Conservation (phyloP, 2,329 filamentous ascomycete species). For the Zymoseptoria ardabiliae region DNA sequence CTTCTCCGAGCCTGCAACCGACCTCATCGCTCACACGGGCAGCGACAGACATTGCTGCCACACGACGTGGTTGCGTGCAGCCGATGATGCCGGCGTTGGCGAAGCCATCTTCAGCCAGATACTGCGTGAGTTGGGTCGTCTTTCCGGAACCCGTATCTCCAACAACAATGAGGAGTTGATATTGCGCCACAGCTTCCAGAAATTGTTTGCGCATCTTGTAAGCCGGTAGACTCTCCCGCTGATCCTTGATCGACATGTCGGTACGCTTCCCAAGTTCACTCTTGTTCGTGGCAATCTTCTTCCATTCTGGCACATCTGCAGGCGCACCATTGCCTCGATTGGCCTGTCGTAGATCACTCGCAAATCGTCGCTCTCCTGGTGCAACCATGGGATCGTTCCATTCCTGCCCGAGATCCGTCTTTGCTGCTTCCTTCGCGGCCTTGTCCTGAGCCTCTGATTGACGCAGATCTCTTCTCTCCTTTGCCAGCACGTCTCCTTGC, state of each 20-base stretch:
- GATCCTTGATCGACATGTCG: slow-evolving; percentile 87
- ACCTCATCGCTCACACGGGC: slow-evolving; percentile 96
- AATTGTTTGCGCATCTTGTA: slow-evolving; percentile 85
- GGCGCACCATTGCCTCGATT: slow-evolving; percentile 47
- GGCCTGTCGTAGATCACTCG: slow-evolving; percentile 69
- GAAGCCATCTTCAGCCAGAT: slow-evolving; percentile 92
- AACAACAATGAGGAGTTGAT: slow-evolving; percentile 91
- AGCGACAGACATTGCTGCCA: slow-evolving; percentile 94
- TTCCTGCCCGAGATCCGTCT: slow-evolving; percentile 78
- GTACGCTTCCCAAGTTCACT: slow-evolving; percentile 82
- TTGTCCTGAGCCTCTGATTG: slow-evolving; percentile 81
- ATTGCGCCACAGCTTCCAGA: slow-evolving; percentile 75
- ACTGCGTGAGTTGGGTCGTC: slow-evolving; percentile 93
- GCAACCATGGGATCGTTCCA: slow-evolving; percentile 97
- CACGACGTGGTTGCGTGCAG: slow-evolving; percentile 93
- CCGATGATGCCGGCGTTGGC: slow-evolving; percentile 84
- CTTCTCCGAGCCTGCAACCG: slow-evolving; percentile 79
- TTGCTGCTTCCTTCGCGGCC: slow-evolving; percentile 63
- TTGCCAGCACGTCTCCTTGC: slow-evolving; percentile 79
- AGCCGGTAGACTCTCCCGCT: slow-evolving; percentile 85
- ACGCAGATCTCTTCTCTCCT: slow-evolving; percentile 80
- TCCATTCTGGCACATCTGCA: slow-evolving; percentile 80
- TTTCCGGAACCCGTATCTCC: slow-evolving; percentile 97
- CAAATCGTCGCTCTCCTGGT: slow-evolving; percentile 79
- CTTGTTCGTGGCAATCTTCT: slow-evolving; percentile 65